Evolutionary conservation across 495 filamentous ascomycete genomes (phyloP), one percentile per base, ranked within the genome.

Genomic region (Penicillium riverlandense): DNA sequence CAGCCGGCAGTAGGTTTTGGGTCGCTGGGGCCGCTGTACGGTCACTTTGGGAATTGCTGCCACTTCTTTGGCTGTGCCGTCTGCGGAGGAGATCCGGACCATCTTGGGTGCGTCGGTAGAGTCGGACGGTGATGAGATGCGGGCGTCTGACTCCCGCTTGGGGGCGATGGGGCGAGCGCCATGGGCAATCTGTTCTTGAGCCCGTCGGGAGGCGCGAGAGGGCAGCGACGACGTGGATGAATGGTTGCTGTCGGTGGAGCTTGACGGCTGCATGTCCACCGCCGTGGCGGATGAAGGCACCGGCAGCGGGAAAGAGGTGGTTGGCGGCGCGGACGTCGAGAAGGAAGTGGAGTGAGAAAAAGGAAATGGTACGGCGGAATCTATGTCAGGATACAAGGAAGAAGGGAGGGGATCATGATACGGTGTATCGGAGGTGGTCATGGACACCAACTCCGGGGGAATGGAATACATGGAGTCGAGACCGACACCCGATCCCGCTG

Each of bases 21-120:
- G 79, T 34, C 87, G 86, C 38, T 76, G 76, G 22, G 86, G 88
- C 28, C 89, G 83, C 40, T 83, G 72, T 45, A 94, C 86, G 4
- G 83, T 77, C 40, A 77, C 62, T 65, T 88, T 86, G 44, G 77
- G 62, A 45, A 95, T 88, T 27, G 67, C 73, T 39, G 81, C 72
- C 35, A 80, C 70, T 46, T 74, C 66, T 58, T 79, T 78, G 30
- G 75, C 60, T n/a, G 76, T 76, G 12, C 77, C 79, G 52, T 83
- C 76, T 36, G 70, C 63, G 8, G 79, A 79, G 35, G 69, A 67
- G 50, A 78, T 65, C 38, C 76, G 74, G 45, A 74, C 53, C 74
- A 82, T 80, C 56, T 66, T 68, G 43, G 68, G 63, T 22, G 52
- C 58, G 36, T 62, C 66, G 16, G 45, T 57, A 22, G 60, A 43